A percentile compares a stretch with the other conserved stretches of the same genome.
These are phyloP conservation scores for Grosmannia penicillata DNA, from an alignment of 2,329 filamentous ascomycete species.

Conservation along the genomic window DNA sequence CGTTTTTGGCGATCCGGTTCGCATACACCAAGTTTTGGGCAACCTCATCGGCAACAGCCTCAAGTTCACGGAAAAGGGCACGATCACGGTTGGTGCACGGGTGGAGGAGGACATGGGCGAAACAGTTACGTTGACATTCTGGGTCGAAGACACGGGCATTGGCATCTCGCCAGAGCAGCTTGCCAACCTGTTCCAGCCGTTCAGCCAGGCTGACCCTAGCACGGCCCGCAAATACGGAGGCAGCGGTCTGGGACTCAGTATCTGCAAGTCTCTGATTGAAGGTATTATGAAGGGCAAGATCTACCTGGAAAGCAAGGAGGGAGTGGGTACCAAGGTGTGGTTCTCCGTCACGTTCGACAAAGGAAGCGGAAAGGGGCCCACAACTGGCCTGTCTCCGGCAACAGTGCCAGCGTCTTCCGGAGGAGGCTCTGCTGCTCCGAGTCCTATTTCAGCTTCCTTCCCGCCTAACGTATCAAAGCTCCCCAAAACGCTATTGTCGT, in stretches of 20 bases:
- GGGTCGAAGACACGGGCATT: conserved; percentile 81
- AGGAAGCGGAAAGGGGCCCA: conserved; percentile 23
- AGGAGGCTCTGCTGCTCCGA: neutral
- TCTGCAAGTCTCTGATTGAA: conserved; percentile 89
- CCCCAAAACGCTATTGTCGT: no score
- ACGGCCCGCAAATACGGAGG: conserved; percentile 85
- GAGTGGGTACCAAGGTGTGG: conserved; percentile 54
- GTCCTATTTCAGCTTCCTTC: conserved; percentile 13
- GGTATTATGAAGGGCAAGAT: conserved; percentile 83
- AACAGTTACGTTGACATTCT: conserved; percentile 63
- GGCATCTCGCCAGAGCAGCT: conserved; percentile 74
- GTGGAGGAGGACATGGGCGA: conserved; percentile 58
- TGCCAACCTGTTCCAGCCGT: conserved; percentile 78
- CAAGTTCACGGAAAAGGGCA: conserved; percentile 82
- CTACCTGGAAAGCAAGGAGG: conserved; percentile 62
- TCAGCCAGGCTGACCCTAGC: conserved; percentile 82
- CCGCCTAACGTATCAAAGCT: no score
- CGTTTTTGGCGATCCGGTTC: conserved; percentile 51
- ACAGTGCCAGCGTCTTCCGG: neutral
- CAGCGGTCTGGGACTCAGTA: conserved; percentile 79
- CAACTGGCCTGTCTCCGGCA: neutral
- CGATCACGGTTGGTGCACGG: conserved; percentile 67
- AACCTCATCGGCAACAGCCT: conserved; percentile 88
- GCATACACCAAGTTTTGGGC: conserved; percentile 53
- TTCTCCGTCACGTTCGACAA: conserved; percentile 83